Conservation (phyloP, 345 rosid genomes). For the Erucastrum elatum region DNA sequence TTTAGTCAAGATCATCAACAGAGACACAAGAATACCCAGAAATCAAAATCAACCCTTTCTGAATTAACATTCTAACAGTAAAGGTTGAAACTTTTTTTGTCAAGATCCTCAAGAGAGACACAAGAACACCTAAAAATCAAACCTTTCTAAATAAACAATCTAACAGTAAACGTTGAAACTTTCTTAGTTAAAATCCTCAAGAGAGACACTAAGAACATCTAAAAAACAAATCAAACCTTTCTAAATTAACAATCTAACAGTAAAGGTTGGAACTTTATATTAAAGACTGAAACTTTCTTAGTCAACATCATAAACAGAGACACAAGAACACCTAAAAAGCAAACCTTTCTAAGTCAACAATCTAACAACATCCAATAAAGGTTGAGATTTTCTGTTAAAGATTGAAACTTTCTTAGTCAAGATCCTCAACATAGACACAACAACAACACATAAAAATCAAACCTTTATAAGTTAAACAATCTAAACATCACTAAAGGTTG, state of each 20-base stretch:
- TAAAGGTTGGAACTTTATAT: too few relatives aligned
- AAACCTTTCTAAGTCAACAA: not conserved
- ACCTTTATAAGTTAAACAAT: not conserved
- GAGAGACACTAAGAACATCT: too few relatives aligned
- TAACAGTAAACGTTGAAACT: not conserved
- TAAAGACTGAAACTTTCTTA: not conserved
- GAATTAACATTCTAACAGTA: not conserved
- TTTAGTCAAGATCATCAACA: constrained; percentile 61
- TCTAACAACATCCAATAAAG: not conserved
- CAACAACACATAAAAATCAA: not conserved
- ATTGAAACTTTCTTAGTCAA: too few relatives aligned
- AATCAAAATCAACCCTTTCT: not conserved
- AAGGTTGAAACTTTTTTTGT: constrained; percentile 30
- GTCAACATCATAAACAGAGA: constrained; percentile 74
- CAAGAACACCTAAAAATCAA: constrained; percentile 67
- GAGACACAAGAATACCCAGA: constrained; percentile 84
- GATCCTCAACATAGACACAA: not conserved
- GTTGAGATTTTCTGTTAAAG: not conserved
- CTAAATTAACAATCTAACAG: not conserved
- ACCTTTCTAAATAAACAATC: not conserved
- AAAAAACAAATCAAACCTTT: not conserved
- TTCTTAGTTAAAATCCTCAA: too few relatives aligned
- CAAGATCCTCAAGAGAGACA: constrained; percentile 70
- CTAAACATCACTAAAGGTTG: not conserved
- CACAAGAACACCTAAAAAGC: constrained; percentile 76